Percentiles rank a stretch among this genome's conserved stretches.
These are phyloP conservation scores for Cantharellus cinnabarinus DNA, from an alignment of 768 basidiomycete species.

Conservation along the genomic window DNA sequence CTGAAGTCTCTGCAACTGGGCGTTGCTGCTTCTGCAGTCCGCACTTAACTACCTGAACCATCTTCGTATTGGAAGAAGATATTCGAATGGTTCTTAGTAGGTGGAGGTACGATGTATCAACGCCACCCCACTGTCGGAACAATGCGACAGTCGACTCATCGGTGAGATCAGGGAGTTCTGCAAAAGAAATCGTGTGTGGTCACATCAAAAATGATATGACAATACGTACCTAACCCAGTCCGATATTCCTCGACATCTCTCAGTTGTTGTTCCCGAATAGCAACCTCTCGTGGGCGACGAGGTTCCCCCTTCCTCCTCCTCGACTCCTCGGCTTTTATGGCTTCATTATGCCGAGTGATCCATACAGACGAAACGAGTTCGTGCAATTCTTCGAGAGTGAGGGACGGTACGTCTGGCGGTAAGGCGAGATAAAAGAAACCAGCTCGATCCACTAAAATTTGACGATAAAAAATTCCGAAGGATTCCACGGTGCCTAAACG, in stretches of 20 bases:
- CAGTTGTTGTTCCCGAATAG: conserved; percentile 49
- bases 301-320: conserved; percentile 53
- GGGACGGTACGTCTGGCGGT: conserved; percentile 32
- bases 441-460: conserved; percentile 38
- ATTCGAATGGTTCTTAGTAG: conserved; percentile 60
- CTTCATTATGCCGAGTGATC: conserved; percentile 50
- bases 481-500: neutral
- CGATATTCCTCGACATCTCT: conserved; percentile 53
- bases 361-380: conserved; percentile 41
- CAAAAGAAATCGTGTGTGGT: conserved; percentile 1
- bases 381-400: conserved; percentile 50
- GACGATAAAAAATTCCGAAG: neutral
- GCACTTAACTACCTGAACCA: neutral
- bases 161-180: conserved; percentile 67
- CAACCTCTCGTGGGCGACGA: conserved; percentile 44
- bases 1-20: neutral
- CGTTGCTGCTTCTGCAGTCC: neutral
- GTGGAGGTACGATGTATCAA: conserved; percentile 47
- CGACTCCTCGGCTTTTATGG: conserved; percentile 38
- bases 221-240: conserved; percentile 52
- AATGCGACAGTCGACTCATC: conserved; percentile 46
- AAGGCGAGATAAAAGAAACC: conserved; percentile 58
- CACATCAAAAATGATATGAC: conserved; percentile 1
- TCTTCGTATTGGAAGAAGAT: conserved; percentile 29
- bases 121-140: conserved; percentile 63